Evolutionary conservation across 2,329 filamentous ascomycete species (phyloP), one percentile per base, ranked within the genome.

Genomic region (Stagonosporopsis chrysanthemi): DNA sequence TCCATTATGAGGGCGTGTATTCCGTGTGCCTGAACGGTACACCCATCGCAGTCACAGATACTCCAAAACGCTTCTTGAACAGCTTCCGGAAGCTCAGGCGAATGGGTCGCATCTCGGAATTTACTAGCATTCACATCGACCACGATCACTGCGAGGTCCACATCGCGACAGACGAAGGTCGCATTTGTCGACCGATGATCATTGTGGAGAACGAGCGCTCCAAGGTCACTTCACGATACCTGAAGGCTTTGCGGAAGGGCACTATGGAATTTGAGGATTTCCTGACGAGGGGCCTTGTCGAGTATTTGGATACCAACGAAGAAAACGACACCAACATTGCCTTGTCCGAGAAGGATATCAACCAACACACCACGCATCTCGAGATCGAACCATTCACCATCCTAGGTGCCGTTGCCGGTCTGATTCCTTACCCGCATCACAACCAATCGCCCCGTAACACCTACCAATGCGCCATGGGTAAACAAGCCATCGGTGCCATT

Each of bases 391-490:
- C 96, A 0, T 99, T 99, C 73, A 99, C 95, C 1, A 89, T 99
- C 46, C 85, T 99, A 14, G 95, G 95, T 24, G 95, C 95, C 43
- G 95, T 99, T 24, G 95, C 95, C 36, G 95, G 95, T 40, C 83
- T 99, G 35, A 99, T 99, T 74, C 95, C 95, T 4, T 99, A 98
- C 72, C 95, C 95, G 8, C 95, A 99, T 76, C 95, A 99, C 82
- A 99, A 99, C 78, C 95, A 99, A 77, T 99, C 96, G 15, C 95
- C 95, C 9, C 86, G 95, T 83, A 99, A 99, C 75, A 99, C 95
- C 0, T 99, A 99, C 73, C 94, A 98, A 83, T 97, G 94, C 80
- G 95, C 95, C 79, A 99, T 99, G 95, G 95, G 95, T 85, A 99
- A 99, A 80, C 95, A 99, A 90, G 95, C 95, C 36, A 98, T 99